Evolutionary conservation across 768 basidiomycete species (phyloP), one percentile per base, ranked within the genome.

Genomic region (Russula ochroleuca): DNA sequence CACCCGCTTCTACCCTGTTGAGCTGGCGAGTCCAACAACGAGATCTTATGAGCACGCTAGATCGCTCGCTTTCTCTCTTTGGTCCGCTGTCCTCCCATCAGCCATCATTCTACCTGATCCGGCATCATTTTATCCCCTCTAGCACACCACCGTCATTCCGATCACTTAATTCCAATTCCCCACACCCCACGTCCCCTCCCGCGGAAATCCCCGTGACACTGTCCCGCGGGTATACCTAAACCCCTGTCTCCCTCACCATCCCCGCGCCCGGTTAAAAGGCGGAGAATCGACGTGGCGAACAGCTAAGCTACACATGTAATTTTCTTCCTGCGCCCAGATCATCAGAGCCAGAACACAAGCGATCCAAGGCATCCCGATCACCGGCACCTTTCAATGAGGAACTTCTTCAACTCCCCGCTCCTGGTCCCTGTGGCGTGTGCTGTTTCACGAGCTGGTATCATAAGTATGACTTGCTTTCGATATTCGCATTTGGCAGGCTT

Each of bases 161-260:
- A 54, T 64, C 63, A 37, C 28, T 45, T 40, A 54, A 54, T 60
- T 56, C 53, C 58, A 54, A 55, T 60, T 64, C 63, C 63, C 63
- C 63, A 64, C 63, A 58, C 57, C 59, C 63, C 63, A 58, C 63
- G 63, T 64, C 59, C 47, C 47, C 23, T 49, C 52, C n/a, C 53
- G 49, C 63, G 63, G 63, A 48, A 51, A 55, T 64, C 40, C 53
- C 63, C 63, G 53, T 35, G 3, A 35, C 35, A 15, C 52, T 52
- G 8, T 52, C 49, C 50, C 51, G 57, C 57, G 51, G 45, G 38
- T 31, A 48, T 59, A 45, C 33, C 43, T 35, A 45, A 37, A 10
- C 59, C 33, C 43, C 57, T 54, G 51, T 54, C 25, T 50, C 43
- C 50, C 17, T 63, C 49, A 28, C 37, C 33, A 25, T 40, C 52